Percentiles rank a stretch among this genome's conserved stretches.
Evolutionary conservation across 1,284 basidiomycete species (phyloP).

Genomic region (Ceratobasidium sp.): DNA sequence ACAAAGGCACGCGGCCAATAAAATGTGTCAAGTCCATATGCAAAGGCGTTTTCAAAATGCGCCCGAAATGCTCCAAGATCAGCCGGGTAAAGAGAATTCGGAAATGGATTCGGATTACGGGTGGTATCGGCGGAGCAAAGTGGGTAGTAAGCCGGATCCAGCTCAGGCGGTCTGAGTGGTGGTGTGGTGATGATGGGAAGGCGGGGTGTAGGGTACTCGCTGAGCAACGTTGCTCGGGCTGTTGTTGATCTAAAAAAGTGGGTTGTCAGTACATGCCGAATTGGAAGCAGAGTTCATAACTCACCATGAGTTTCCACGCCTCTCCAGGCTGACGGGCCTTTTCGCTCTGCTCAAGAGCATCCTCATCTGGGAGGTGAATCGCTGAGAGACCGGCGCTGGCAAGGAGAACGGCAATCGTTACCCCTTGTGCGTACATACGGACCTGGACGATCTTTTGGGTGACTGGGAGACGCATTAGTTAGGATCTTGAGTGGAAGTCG

Average conservation of each 20-base stretch:
- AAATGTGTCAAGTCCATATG: background rate
- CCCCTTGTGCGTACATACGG: conserved; percentile 37
- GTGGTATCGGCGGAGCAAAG: background rate
- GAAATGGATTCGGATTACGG: conserved; percentile 34
- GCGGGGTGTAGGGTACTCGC: conserved; percentile 17
- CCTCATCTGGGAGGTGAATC: conserved; percentile 47
- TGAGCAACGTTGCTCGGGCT: conserved; percentile 34
- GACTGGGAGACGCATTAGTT: background rate
- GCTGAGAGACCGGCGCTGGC: conserved; percentile 32
- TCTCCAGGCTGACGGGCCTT: conserved; percentile 43
- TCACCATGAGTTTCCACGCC: conserved; percentile 36
- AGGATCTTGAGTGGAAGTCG: background rate
- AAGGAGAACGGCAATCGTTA: conserved; percentile 28
- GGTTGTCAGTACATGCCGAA: background rate
- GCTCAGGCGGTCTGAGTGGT: conserved; percentile 5
- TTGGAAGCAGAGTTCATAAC: background rate
- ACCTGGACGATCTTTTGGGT: conserved; percentile 35
- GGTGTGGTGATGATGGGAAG: conserved; percentile 14
- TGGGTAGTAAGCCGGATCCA: background rate
- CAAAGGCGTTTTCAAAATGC: background rate
- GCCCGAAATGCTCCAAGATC: background rate
- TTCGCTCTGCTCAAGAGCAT: conserved; percentile 64
- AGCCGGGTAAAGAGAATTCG: conserved; percentile 10
- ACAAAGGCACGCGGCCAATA: no score
- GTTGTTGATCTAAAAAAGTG: conserved; percentile 14